Evolutionary conservation across 345 rosid genomes (phyloP).

Genomic region (Schrenkiella parvula): DNA sequence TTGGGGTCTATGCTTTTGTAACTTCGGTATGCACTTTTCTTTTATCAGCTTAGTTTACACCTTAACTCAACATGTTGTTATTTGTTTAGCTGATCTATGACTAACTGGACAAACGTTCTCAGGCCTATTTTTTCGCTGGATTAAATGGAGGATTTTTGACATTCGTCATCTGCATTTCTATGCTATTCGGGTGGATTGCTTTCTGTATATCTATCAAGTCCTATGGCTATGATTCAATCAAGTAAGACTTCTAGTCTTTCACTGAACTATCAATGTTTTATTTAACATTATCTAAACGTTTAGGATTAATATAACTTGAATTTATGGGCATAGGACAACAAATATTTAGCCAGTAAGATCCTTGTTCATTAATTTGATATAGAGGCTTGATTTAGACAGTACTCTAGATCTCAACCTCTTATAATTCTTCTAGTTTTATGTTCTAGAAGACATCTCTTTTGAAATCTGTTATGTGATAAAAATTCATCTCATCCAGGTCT

Average conservation of each 20-base stretch:
- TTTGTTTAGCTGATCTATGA: slow-evolving; percentile 19
- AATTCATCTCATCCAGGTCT: slow-evolving; percentile 58
- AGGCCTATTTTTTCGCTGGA: slow-evolving; percentile 82
- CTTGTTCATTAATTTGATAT: background rate
- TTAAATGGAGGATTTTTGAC: slow-evolving; percentile 87
- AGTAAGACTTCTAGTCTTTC: slow-evolving; percentile 39
- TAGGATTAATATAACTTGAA: background rate
- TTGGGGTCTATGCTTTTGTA: slow-evolving; percentile 65
- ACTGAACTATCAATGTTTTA: background rate
- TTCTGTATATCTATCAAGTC: slow-evolving; percentile 49
- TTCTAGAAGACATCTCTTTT: background rate
- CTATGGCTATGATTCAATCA: slow-evolving; percentile 45
- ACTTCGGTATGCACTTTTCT: slow-evolving; percentile 56
- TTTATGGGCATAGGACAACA: background rate
- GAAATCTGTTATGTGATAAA: slow-evolving; percentile 24
- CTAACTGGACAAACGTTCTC: slow-evolving; percentile 16
- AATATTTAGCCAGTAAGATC: background rate
- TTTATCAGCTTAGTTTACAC: background rate
- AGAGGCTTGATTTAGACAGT: background rate
- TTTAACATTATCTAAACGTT: background rate
- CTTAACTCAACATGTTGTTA: background rate
- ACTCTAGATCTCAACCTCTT: background rate
- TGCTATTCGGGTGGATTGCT: slow-evolving; percentile 81
- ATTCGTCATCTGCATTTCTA: slow-evolving; percentile 49
- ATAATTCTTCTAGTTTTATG: background rate